A percentile compares a stretch with the other conserved stretches of the same genome.
These are phyloP conservation scores for Schoenoplectus tabernaemontani DNA, from an alignment of 202 grass and related monocot genomes.

Conservation along the genomic window DNA sequence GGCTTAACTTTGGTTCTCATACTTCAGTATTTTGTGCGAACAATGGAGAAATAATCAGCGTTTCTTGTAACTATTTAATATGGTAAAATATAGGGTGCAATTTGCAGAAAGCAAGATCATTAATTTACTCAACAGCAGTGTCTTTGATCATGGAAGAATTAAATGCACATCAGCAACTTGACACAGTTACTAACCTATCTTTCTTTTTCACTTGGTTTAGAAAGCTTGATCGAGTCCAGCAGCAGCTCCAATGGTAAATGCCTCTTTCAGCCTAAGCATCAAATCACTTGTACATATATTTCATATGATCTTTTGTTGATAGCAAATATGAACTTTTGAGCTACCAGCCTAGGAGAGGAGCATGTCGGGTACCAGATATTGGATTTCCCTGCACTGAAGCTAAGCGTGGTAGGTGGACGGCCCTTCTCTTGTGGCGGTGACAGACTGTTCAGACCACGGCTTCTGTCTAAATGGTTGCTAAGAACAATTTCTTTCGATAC, in stretches of 20 bases:
- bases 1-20: background rate
- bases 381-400: conserved; percentile 61
- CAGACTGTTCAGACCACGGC: conserved; percentile 54
- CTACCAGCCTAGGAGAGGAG: conserved; percentile 63
- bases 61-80: background rate
- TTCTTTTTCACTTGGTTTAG: conserved; percentile 42
- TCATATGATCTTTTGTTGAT: conserved; percentile 2
- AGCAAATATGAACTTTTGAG: conserved; percentile 20
- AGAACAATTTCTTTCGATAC: conserved; percentile 19
- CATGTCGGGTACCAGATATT: conserved; percentile 72
- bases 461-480: conserved; percentile 87
- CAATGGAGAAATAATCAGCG: background rate
- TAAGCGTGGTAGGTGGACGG: conserved; percentile 73
- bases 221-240: conserved; percentile 60
- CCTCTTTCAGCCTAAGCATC: conserved; percentile 8
- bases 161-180: conserved; percentile 9
- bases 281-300: conserved; percentile 9
- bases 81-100: background rate
- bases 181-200: conserved; percentile 20
- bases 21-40: background rate
- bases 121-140: background rate
- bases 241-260: conserved; percentile 70
- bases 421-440: conserved; percentile 88
- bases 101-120: background rate
- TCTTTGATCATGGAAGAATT: conserved; percentile 13